phyloP scores from a whole-genome alignment of 306 rosid species.

The Chamaecrista fasciculata region DNA sequence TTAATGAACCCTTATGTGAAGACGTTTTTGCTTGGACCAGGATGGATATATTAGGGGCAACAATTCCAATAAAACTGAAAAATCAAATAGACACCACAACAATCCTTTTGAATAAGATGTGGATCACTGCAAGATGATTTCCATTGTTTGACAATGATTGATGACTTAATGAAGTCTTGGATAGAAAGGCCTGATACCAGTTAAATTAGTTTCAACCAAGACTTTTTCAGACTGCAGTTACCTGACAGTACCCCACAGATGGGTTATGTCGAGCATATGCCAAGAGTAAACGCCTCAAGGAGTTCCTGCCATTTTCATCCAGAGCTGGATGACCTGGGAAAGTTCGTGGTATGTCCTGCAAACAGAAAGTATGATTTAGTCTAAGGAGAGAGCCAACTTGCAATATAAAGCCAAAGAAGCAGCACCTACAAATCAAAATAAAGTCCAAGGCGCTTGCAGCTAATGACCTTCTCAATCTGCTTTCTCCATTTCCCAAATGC shows the following conservation, averaged over 20 bases:
- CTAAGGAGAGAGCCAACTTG: slow-evolving; percentile 51
- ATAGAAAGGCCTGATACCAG: too few species aligned
- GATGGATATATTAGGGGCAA: slow-evolving; percentile 3
- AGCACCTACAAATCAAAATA: slow-evolving; percentile 87
- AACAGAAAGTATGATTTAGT: slow-evolving; percentile 37
- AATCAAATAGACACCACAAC: too few species aligned
- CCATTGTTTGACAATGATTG: too few species aligned
- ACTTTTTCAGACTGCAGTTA: slow-evolving; percentile 35
- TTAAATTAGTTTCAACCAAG: slow-evolving; percentile 20
- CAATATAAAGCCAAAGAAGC: slow-evolving; percentile 65
- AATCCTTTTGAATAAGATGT: too few species aligned
- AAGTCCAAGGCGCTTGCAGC: slow-evolving; percentile 92
- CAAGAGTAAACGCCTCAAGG: slow-evolving; percentile 80
- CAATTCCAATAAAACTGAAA: slow-evolving; percentile 19
- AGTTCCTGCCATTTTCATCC: slow-evolving; percentile 79
- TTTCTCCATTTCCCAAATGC: slow-evolving; percentile 79
- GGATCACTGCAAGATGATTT: too few species aligned
- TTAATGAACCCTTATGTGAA: slow-evolving; percentile 14
- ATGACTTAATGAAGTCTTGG: too few species aligned
- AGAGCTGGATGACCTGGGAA: slow-evolving; percentile 98
- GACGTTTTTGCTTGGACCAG: slow-evolving; percentile 13
- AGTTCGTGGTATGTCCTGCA: slow-evolving; percentile 91
- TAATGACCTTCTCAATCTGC: slow-evolving; percentile 99
- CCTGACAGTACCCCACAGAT: slow-evolving; percentile 95
- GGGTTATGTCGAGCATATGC: slow-evolving; percentile 97